Base-by-base conservation (phyloP, 306 rosid species). In the Alnus glutinosa region DNA sequence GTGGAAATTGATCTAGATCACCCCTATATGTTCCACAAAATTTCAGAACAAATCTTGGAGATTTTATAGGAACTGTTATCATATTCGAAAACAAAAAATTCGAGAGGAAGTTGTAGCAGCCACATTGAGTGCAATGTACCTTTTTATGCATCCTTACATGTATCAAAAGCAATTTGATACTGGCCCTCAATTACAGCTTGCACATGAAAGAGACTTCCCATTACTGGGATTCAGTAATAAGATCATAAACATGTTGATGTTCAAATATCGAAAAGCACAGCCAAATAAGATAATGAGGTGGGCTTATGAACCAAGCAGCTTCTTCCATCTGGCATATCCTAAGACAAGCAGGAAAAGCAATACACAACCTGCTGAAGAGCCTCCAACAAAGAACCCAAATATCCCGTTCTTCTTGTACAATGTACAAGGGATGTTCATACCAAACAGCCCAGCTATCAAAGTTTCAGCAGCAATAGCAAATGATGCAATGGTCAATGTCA, bases 291-390 rank as follows among this genome's bases (percentile, higher is more conserved):
- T 36, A 59, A 62, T 18, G 7, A 69, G 62, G 76, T 51, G 68
- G 39, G 48, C 86, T 89, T 80, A 96, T 2, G 97, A 89, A 75
- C 96, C 98, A 8, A 96, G 89, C 78, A 96, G 86, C 86, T 91
- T 96, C 80, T 88, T 91, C 98, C 97, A 96, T 86, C 85, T 88
- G 70, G 99, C 99, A 87, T 93, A 96, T 51, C 96, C 94, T 18
- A 86, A 85, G 75, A 96, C 58, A 73, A 93, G 69, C 62, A 96
- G 37, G 87, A 96, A 93, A 77, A 96, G 73, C 42, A 88, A 49
- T 48, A 89, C 14, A 51, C 85, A 83, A 55, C 64, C 83, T 36
- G 84, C 90, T 28, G 93, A 75, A 32, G 68, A 57, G 44, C 79
- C 67, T 72, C 84, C 88, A 19, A 87, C 96, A 50, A 84, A 79